Conservation (phyloP, 768 basidiomycete genomes). For the Boletus reticuloceps region DNA sequence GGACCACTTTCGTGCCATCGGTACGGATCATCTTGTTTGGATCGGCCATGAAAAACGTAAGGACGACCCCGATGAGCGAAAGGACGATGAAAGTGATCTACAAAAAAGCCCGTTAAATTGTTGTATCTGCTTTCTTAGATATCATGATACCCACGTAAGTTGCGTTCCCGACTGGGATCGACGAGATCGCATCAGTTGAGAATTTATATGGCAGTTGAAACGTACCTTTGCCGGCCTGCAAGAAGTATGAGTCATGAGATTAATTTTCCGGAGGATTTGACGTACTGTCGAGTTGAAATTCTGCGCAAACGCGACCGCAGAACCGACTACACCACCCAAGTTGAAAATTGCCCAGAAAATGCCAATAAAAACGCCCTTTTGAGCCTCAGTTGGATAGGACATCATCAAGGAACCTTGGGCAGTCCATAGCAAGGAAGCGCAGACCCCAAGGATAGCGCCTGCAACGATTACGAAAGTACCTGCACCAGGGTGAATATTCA, state of each 20-base stretch:
- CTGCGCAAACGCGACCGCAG: constrained; percentile 69
- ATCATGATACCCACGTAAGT: constrained; percentile 69
- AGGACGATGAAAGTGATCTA: constrained; percentile 78
- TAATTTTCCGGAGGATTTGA: not conserved
- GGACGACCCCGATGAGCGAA: constrained; percentile 60
- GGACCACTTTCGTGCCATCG: constrained; percentile 65
- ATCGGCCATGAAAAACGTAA: constrained; percentile 67
- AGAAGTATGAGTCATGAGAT: not conserved
- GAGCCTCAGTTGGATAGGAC: constrained; percentile 54
- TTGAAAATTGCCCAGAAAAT: constrained; percentile 76
- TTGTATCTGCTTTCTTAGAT: not conserved
- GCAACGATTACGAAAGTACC: constrained; percentile 46
- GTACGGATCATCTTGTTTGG: constrained; percentile 73
- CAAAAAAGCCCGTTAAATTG: not conserved
- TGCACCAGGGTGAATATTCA: constrained; percentile 35
- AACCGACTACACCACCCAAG: constrained; percentile 74
- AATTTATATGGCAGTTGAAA: not conserved
- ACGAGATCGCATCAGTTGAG: not conserved
- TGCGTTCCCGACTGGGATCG: constrained; percentile 56
- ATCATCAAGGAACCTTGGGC: constrained; percentile 54
- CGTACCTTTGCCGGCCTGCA: constrained; percentile 31
- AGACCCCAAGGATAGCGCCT: constrained; percentile 49
- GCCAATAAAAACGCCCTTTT: constrained; percentile 51
- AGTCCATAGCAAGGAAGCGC: constrained; percentile 53
- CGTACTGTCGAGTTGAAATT: constrained; percentile 63